Base-by-base conservation (phyloP, 768 basidiomycete genomes). In the Leucocoprinus birnbaumii region DNA sequence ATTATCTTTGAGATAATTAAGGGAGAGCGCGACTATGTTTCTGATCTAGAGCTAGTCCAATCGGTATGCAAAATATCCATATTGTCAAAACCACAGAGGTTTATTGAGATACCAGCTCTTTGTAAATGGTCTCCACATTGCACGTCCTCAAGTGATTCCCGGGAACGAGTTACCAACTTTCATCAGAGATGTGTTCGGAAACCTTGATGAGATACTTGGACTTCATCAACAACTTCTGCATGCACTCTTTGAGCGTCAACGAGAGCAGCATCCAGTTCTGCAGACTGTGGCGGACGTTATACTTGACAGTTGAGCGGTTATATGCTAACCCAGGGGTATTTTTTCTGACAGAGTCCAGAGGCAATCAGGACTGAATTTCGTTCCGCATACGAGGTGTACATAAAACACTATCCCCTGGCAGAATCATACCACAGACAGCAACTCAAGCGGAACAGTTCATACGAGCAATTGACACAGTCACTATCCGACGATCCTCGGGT, bases 1-100 rank as follows among this genome's bases (percentile, higher is more conserved):
- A 83, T 85, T 37, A 78, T 99, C 5, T 95, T 94, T 61, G 95
- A 98, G 66, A 71, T 96, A 21, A 86, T 98, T 69, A 87, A 91
- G 67, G 85, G 88, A 0, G 97, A 99, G 71, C 79, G 85, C 58
- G 87, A 93, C 57, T 98, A 97, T 66, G 87, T 94, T 10, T 68
- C 79, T 26, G 96, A 98, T 70, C 69, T 99, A 47, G 78, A 85
- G 63, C 67, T 85, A 55, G 71, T 89, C 59, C 70, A 83, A 71
- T 78, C 90, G 66, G 91, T 91, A 57, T 35, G 44, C 10, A 45
- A 24, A 19, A 19, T 14, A 7, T 22, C 1, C 7, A 18, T 10
- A 9, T 31, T 45, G 56, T 35, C 14, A 35, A 7, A 14, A 14
- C 14, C 14, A 45, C 40, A 25, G 55, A 38, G 5, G 31, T 11